These are phyloP conservation scores for Exserohilum turcica DNA, from an alignment of 2,329 filamentous ascomycete species.

Conservation along the genomic window DNA sequence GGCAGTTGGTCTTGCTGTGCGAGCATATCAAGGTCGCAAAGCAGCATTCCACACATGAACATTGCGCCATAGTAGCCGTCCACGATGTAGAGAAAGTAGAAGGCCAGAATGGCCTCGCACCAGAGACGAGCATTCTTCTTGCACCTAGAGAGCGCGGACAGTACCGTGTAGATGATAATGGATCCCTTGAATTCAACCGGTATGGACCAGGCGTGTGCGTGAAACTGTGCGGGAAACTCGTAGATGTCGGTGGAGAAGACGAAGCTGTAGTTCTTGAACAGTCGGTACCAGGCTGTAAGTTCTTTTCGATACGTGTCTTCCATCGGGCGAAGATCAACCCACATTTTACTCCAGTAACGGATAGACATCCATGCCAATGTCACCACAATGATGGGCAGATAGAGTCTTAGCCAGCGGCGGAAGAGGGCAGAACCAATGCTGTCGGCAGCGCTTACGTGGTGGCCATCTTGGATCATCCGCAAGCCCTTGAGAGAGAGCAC, in stretches of 20 bases:
- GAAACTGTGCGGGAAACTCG: slow-evolving; percentile 57
- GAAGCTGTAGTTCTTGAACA: slow-evolving; percentile 70
- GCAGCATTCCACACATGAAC: slow-evolving; percentile 45
- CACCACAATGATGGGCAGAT: slow-evolving; percentile 59
- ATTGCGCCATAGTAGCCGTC: slow-evolving; percentile 65
- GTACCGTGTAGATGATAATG: slow-evolving; percentile 63
- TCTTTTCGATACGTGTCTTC: slow-evolving; percentile 54
- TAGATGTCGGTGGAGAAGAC: slow-evolving; percentile 64
- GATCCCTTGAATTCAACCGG: slow-evolving; percentile 59
- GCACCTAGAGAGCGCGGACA: slow-evolving; percentile 63
- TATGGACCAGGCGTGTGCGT: slow-evolving; percentile 46
- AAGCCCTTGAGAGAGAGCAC: slow-evolving; percentile 57
- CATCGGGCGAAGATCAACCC: slow-evolving; percentile 52
- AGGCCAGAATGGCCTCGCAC: slow-evolving; percentile 59
- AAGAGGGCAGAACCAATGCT: slow-evolving; percentile 57
- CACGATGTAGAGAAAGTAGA: slow-evolving; percentile 70
- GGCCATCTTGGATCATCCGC: slow-evolving; percentile 50
- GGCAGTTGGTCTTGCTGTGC: slow-evolving; percentile 35
- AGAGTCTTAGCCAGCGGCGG: slow-evolving; percentile 57
- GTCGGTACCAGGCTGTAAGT: slow-evolving; percentile 34
- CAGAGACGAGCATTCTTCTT: slow-evolving; percentile 61
- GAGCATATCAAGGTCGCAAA: slow-evolving; percentile 46
- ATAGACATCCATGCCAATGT: slow-evolving; percentile 60
- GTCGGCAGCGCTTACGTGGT: slow-evolving; percentile 49
- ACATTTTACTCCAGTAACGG: slow-evolving; percentile 53